Evolutionary conservation across 495 filamentous ascomycete genomes (phyloP).

Genomic region (Delitschia confertaspora): DNA sequence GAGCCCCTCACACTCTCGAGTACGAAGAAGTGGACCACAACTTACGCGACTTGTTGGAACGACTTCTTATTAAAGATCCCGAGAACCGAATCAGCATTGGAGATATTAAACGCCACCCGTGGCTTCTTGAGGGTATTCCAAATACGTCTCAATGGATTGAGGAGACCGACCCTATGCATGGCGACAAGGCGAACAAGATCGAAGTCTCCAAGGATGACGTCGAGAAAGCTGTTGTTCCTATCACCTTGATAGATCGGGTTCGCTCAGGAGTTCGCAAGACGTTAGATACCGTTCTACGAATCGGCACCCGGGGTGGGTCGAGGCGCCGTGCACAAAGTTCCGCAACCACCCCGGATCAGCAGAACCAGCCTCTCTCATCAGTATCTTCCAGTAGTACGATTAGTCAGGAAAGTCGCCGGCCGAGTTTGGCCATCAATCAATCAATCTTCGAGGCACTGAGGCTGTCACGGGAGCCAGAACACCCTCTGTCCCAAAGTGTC

Average conservation of each 20-base stretch:
- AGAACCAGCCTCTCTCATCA: slow-evolving; percentile 15
- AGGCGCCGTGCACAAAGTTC: slow-evolving; percentile 31
- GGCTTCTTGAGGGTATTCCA: slow-evolving; percentile 73
- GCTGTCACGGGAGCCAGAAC: slow-evolving; percentile 49
- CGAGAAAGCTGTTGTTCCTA: slow-evolving; percentile 77
- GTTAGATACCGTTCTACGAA: slow-evolving; percentile 27
- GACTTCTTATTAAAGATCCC: slow-evolving; percentile 83
- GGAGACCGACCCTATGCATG: slow-evolving; percentile 77
- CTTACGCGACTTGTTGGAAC: slow-evolving; percentile 68
- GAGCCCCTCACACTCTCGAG: slow-evolving; percentile 57
- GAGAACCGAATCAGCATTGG: slow-evolving; percentile 75
- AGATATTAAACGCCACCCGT: slow-evolving; percentile 94
- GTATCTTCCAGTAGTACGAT: slow-evolving; percentile 47
- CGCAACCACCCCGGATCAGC: slow-evolving; percentile 24
- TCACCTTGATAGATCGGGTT: slow-evolving; percentile 74
- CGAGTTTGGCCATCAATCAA: slow-evolving; percentile 66
- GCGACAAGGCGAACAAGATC: slow-evolving; percentile 78
- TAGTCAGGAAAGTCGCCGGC: slow-evolving; percentile 50
- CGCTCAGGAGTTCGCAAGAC: slow-evolving; percentile 53
- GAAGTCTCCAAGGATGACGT: slow-evolving; percentile 87
- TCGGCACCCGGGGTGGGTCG: slow-evolving; percentile 18
- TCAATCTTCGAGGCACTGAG: slow-evolving; percentile 47
- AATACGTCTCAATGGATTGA: slow-evolving; percentile 78
- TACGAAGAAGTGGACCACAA: slow-evolving; percentile 83
- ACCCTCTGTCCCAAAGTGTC: slow-evolving; percentile 76